A percentile compares a stretch with the other conserved stretches of the same genome.
Conservation (phyloP, 345 rosid species). For the Hevea brasiliensis region DNA sequence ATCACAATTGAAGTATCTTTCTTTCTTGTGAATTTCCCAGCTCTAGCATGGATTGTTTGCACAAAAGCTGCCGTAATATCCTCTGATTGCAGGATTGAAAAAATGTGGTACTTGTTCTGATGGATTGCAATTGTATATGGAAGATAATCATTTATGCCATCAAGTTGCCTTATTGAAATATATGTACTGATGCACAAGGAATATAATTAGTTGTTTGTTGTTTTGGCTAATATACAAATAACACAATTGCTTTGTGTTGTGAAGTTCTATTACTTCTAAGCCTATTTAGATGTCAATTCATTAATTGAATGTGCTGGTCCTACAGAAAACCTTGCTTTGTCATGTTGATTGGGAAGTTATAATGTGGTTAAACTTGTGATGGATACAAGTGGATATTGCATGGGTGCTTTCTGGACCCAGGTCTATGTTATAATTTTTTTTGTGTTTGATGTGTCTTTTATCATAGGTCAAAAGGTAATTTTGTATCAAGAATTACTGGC, state of each 20-base stretch:
- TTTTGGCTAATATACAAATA: not conserved
- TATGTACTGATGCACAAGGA: not conserved
- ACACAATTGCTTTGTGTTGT: not conserved
- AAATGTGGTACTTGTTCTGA: not conserved
- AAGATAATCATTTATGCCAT: not conserved
- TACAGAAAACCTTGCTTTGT: not conserved
- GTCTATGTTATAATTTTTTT: not conserved
- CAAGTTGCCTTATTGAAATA: not conserved
- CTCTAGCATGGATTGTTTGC: not conserved
- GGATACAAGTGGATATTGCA: not conserved
- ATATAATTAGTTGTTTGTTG: not conserved
- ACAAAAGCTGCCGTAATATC: not conserved
- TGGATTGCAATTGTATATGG: constrained; percentile 3
- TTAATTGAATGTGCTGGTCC: not conserved
- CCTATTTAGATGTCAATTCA: not conserved
- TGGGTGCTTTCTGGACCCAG: not conserved
- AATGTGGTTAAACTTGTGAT: not conserved
- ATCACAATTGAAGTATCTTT: not conserved
- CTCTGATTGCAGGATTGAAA: not conserved
- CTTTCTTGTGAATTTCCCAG: not conserved
- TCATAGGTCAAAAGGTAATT: not conserved
- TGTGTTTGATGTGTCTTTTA: not conserved
- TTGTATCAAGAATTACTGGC: not conserved
- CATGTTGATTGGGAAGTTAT: not conserved
- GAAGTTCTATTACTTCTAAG: not conserved